phyloP scores from a whole-genome alignment of 1,284 basidiomycete genomes.

The Cutaneotrichosporon cavernicola region DNA sequence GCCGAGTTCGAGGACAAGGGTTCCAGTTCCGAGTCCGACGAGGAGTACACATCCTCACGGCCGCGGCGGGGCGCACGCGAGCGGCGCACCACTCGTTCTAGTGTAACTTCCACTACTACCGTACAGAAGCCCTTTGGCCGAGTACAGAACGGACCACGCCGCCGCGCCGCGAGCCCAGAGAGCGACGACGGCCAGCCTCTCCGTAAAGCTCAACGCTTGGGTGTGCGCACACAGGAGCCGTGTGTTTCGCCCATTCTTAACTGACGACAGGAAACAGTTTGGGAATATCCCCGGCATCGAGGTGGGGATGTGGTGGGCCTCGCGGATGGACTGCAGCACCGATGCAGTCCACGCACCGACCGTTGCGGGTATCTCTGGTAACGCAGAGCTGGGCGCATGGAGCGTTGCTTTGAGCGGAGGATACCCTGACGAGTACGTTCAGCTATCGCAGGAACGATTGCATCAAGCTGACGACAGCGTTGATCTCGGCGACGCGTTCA shows the following conservation, averaged over 20 bases:
- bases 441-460: neutral
- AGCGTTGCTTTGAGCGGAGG: conserved; percentile 54
- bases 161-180: neutral
- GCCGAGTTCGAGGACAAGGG: neutral
- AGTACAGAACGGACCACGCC: conserved; percentile 9
- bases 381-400: conserved; percentile 44
- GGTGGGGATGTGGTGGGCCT: conserved; percentile 44
- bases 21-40: conserved; percentile 9
- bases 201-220: conserved; percentile 35
- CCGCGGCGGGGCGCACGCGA: neutral
- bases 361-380: conserved; percentile 45
- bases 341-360: conserved; percentile 45
- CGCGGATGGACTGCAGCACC: conserved; percentile 43
- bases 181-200: conserved; percentile 21
- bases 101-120: neutral
- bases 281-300: conserved; percentile 43
- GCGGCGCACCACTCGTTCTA: neutral
- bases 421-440: conserved; percentile 46
- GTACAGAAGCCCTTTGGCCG: too few species aligned
- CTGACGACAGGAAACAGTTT: conserved; percentile 31
- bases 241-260: conserved; percentile 15
- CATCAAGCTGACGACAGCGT: conserved; percentile 24
- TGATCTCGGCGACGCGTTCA: conserved; percentile 46
- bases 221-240: conserved; percentile 39
- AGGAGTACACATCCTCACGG: conserved; percentile 8